These are phyloP conservation scores for Brassica incana DNA, from an alignment of 345 rosid species.

Conservation along the genomic window DNA sequence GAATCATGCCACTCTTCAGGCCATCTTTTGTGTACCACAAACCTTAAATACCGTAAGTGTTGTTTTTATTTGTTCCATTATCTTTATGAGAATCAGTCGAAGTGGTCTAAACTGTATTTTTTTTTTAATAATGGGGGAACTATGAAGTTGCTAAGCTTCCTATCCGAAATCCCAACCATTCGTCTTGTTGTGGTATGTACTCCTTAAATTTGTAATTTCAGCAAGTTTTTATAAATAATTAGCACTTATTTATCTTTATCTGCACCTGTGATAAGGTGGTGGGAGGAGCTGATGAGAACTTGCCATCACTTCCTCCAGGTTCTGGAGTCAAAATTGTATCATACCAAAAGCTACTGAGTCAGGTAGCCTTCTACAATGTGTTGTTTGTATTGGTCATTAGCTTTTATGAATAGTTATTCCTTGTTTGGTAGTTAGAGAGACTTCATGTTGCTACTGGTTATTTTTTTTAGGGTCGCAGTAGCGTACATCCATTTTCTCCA, in stretches of 20 bases:
- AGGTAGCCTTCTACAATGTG: constrained; percentile 42
- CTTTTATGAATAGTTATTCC: neutral
- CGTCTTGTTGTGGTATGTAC: constrained; percentile 71
- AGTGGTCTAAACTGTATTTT: neutral
- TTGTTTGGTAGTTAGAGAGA: neutral
- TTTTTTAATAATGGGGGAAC: neutral
- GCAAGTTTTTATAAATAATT: neutral
- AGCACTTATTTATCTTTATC: neutral
- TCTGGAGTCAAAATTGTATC: constrained; percentile 60
- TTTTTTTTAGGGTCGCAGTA: constrained; percentile 70
- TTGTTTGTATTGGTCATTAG: neutral
- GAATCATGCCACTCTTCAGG: constrained; percentile 73
- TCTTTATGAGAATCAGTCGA: neutral
- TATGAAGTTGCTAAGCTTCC: constrained; percentile 73
- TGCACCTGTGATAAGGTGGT: constrained; percentile 57
- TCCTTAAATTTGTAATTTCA: constrained; percentile 15
- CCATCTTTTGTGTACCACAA: constrained; percentile 79
- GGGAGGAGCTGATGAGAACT: constrained; percentile 67
- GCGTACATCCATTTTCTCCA: constrained; percentile 61
- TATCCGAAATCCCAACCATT: constrained; percentile 72
- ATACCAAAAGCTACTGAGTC: constrained; percentile 56
- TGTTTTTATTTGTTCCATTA: constrained; percentile 15
- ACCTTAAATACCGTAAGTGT: constrained; percentile 72
- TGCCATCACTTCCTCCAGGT: constrained; percentile 67
- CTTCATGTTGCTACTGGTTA: constrained; percentile 36